phyloP scores from a whole-genome alignment of 1,139 yeast genomes.

The Candida dubliniensis region DNA sequence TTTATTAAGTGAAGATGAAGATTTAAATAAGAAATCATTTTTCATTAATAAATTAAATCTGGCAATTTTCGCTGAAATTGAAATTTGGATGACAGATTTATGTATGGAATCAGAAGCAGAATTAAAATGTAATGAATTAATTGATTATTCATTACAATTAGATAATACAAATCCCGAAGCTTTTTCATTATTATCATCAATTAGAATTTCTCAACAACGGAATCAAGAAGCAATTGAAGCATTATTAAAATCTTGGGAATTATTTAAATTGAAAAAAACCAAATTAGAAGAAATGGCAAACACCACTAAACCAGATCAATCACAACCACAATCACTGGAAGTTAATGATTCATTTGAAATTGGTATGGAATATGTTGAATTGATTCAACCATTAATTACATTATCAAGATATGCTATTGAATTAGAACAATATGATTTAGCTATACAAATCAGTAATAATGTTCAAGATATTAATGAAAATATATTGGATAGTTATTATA shows the following conservation, averaged over 20 bases:
- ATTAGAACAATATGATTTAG: slow-evolving; percentile 66
- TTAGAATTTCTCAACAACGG: slow-evolving; percentile 84
- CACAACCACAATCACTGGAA: slow-evolving; percentile 17
- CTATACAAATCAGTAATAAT: slow-evolving; percentile 58
- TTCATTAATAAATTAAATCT: slow-evolving; percentile 59
- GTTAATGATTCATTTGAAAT: slow-evolving; percentile 33
- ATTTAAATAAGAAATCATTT: slow-evolving; percentile 32
- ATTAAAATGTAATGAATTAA: slow-evolving; percentile 68
- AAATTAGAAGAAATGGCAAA: slow-evolving; percentile 47
- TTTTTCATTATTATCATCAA: slow-evolving; percentile 80
- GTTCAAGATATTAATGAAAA: slow-evolving; percentile 80
- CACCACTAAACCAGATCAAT: slow-evolving; percentile 17
- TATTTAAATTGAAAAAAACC: slow-evolving; percentile 56
- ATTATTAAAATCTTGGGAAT: slow-evolving; percentile 68
- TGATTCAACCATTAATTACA: slow-evolving; percentile 68
- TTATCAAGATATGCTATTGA: slow-evolving; percentile 76
- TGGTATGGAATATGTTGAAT: slow-evolving; percentile 56
- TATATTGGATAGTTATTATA: slow-evolving; percentile 73
- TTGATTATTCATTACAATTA: slow-evolving; percentile 61
- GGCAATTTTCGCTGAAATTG: slow-evolving; percentile 83
- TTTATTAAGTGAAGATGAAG: slow-evolving; percentile 34
- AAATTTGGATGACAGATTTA: slow-evolving; percentile 98
- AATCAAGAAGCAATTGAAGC: slow-evolving; percentile 73
- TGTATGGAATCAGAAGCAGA: slow-evolving; percentile 96
- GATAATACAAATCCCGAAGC: slow-evolving; percentile 73